Evolutionary conservation across 1,284 basidiomycete species (phyloP), one percentile per base, ranked within the genome.

Genomic region (Cutaneotrichosporon cutaneum): DNA sequence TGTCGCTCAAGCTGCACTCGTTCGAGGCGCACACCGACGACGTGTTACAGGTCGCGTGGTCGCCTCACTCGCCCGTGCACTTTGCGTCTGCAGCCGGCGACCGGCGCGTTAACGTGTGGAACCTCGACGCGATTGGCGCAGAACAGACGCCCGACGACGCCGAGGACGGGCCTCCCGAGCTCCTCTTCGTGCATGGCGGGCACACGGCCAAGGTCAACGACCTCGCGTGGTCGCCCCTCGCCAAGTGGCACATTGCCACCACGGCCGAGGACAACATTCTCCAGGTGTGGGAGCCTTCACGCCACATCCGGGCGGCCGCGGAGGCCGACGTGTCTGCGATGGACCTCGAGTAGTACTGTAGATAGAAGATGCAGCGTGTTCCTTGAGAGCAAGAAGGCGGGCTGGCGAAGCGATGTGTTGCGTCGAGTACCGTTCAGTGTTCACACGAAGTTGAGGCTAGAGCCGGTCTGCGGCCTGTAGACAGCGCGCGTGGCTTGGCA

Each of bases 71-170:
- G 70, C 85, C 88, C 8, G 92, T 90, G 4, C 85, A 96, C 62
- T 96, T 97, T 69, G 94, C 93, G 0, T 94, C 90, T 5, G 93
- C 93, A 0, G 91, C 90, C 0, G 89, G 92, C 58, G 95, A 99
- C 76, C 85, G 96, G 35, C 85, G 96, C 22, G 86, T 99, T 65
- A 95, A 96, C 70, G 83, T 99, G 55, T 99, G 96, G 96, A 94
- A 99, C 81, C 81, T 98, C 56, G 85, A 88, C 42, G 86, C 90
- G 68, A 97, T 99, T 67, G 95, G 95, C 1, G 87, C 90, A 56
- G 96, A 99, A 79, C 95, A 99, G 78, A 92, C 92, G 0, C 94
- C 95, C 2, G 95, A 99, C 70, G 95, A 99, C 74, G 91, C 93
- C 56, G 96, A 99, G 78, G 95, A 99, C 74, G 95, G 96, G 8